Evolutionary conservation across 1,284 basidiomycete species (phyloP), one percentile per base, ranked within the genome.

Genomic region (Anthracocystis panici-leucophaei): DNA sequence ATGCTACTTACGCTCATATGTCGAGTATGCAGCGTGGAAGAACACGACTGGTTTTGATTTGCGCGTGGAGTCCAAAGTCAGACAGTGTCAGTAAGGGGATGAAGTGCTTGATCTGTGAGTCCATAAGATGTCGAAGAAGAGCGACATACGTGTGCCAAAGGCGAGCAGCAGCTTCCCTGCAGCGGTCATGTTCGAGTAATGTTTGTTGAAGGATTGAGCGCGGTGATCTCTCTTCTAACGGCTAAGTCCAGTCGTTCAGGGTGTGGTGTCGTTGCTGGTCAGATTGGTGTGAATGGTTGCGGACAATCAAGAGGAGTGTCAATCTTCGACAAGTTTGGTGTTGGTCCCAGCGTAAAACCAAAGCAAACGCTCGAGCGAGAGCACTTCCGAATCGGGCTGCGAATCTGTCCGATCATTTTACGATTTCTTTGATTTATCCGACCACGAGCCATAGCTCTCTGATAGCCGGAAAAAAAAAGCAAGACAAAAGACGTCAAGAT

Each of bases 11-110:
- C 75, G 76, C 60, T 81, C 79, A 57, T 81, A 81, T 44, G 79
- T 81, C 25, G 79, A 81, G 57, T 81, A 81, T 51, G 79, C 79
- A 3, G 75, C 65, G 44, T 81, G 79, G 11, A 81, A 60, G 57
- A 81, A 78, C 5, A 78, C 60, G 38, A 79, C 73, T 77, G 65
- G 65, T 29, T 7, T 11, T 31, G 1, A 29, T 4, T 8, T 18
- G 18, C 3, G 23, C 11, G 25, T 27, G 5, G 12, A 45, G 20
- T 6, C 41, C 23, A 29, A 1, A 29, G 14, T n/a, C n/a, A 9
- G 5, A n/a, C 5, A 9, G 48, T 49, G 46, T 41, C n/a, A 46
- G 25, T 1, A 16, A 11, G 3, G 16, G 2, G 16, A 3, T 21
- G n/a, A 18, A 38, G 33, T 49, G 3, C 33, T 4, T n/a, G 21